Base-by-base conservation (phyloP, 2,329 filamentous ascomycete species). In the Sporothrix pseudoabietina region DNA sequence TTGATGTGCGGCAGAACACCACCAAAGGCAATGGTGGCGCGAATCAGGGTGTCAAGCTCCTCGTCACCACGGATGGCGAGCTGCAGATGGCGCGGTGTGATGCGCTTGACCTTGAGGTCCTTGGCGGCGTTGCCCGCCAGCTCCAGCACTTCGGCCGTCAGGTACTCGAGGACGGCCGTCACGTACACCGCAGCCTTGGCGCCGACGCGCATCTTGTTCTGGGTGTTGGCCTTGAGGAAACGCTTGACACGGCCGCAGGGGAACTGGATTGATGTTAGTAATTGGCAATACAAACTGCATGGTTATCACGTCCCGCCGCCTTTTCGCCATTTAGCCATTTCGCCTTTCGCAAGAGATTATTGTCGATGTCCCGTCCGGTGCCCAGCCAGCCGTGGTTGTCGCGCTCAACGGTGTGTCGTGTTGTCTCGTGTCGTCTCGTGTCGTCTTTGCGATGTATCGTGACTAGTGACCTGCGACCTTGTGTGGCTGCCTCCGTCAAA, bases 191-290 rank as follows among this genome's bases (percentile, higher is more conserved):
- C 94, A 77, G 96, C 96, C 88, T 98, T 98, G 81, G 95, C 96
- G 79, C 96, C 96, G 78, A 99, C 97, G 84, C 96, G 95, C 93
- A 98, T 98, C 88, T 98, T 98, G 86, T 98, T 97, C 83, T 98
- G 96, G 69, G 96, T 98, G 86, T 98, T 98, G 84, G 94, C 94
- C 90, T 98, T 98, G 82, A 99, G 88, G 87, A 98, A 98, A 86
- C 96, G 94, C 92, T 99, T 99, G 85, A 99, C 96, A 91, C 96
- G 96, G 85, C 96, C 96, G 83, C 96, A 99, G 75, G 96, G 96
- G 83, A 99, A 99, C 96, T 99, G 82, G 70, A 63, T 32, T 4
- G 16, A 73, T 3, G 54, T 32, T n/a, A 44, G 49, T 22, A 26
- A 59, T n/a, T 54, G 30, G 8, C 9, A 9, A 16, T n/a, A 32